Conservation (phyloP, 176 grass and related monocot genomes). For the Calamus simplicifolius region DNA sequence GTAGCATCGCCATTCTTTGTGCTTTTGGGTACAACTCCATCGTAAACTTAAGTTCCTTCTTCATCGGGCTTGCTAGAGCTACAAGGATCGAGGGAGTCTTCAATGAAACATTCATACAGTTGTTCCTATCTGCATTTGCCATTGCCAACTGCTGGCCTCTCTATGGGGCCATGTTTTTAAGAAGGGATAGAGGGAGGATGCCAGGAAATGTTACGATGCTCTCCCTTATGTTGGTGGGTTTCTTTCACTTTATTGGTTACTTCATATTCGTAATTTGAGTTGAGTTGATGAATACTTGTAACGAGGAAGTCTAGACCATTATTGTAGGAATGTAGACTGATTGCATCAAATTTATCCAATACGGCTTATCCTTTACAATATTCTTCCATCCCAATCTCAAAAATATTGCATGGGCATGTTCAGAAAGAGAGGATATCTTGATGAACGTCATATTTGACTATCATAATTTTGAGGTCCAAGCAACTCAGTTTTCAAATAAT, state of each 20-base stretch:
- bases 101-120: slow-evolving; percentile 22
- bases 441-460: no score
- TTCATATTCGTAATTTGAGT: not conserved
- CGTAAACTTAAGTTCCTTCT: slow-evolving; percentile 23
- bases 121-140: slow-evolving; percentile 27
- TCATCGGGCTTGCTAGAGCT: slow-evolving; percentile 14
- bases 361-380: no score
- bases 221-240: not conserved
- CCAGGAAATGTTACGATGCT: slow-evolving; percentile 4
- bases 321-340: no score
- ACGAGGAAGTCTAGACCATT: no score
- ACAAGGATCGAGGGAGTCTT: not conserved
- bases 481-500: no score
- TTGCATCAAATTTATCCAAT: no score
- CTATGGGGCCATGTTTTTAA: slow-evolving; percentile 36
- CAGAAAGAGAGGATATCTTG: no score
- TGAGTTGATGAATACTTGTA: no score
- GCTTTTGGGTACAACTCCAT: slow-evolving; percentile 3
- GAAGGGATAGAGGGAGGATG: slow-evolving; percentile 31
- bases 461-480: no score
- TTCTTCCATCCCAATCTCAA: no score
- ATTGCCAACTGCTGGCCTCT: slow-evolving; percentile 31
- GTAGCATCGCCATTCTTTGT: slow-evolving; percentile 33
- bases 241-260: slow-evolving; percentile 11
- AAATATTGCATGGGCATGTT: no score